phyloP scores from a whole-genome alignment of 345 rosid species.

The Tarenaya hassleriana region DNA sequence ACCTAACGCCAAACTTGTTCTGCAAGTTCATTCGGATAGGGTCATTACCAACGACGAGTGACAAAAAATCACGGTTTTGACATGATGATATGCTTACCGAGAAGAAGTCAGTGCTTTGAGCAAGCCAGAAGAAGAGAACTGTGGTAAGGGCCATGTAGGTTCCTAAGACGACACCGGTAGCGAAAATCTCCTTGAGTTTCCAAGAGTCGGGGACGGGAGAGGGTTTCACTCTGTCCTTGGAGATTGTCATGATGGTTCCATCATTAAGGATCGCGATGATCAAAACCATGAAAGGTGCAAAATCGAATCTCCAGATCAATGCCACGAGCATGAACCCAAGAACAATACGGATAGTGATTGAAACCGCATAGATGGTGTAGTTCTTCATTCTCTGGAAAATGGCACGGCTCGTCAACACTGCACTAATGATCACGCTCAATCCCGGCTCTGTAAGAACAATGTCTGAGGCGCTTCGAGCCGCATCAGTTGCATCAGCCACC shows the following conservation, averaged over 20 bases:
- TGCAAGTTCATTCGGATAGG: too few species aligned
- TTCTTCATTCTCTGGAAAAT: conserved; percentile 80
- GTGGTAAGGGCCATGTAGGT: conserved; percentile 48
- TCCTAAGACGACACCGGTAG: conserved; percentile 56
- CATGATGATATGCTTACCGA: too few species aligned
- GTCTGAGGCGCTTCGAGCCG: conserved; percentile 60
- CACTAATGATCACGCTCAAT: conserved; percentile 56
- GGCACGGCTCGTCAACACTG: conserved; percentile 62
- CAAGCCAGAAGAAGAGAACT: conserved; percentile 48
- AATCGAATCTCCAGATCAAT: conserved; percentile 56
- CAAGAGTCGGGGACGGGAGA: conserved; percentile 65
- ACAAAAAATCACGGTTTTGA: too few species aligned
- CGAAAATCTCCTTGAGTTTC: conserved; percentile 60
- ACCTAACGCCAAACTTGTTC: conserved; percentile 36
- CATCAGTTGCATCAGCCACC: too few species aligned
- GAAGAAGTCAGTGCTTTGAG: conserved; percentile 41
- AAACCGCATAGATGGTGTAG: conserved; percentile 70
- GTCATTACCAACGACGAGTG: too few species aligned
- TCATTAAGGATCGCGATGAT: conserved; percentile 69
- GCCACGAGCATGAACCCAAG: conserved; percentile 59
- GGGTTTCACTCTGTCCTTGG: conserved; percentile 65
- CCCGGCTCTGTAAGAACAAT: conserved; percentile 66
- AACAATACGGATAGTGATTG: conserved; percentile 65
- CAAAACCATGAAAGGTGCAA: conserved; percentile 68
- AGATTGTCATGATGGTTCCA: conserved; percentile 75